Percentiles rank a stretch among this genome's conserved stretches.
These are phyloP conservation scores for Evernia prunastri DNA, from an alignment of 495 filamentous ascomycete genomes.

Conservation along the genomic window DNA sequence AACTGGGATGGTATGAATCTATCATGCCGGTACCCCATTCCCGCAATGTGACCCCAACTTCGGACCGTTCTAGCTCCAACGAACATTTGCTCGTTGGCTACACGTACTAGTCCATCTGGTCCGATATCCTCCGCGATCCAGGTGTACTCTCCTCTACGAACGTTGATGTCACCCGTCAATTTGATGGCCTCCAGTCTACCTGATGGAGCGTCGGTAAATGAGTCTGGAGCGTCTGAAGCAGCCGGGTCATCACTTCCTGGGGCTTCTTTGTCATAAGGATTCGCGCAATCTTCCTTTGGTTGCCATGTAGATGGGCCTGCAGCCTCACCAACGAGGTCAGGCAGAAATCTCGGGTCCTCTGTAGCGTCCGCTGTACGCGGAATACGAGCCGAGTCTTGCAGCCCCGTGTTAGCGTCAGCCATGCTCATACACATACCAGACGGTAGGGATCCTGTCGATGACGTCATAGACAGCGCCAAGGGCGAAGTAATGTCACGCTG, in stretches of 20 bases:
- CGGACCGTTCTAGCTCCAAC: slow-evolving; percentile 66
- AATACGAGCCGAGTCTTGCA: not conserved
- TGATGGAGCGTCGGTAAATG: slow-evolving; percentile 8
- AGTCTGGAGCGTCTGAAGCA: not conserved
- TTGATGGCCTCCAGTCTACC: slow-evolving; percentile 77
- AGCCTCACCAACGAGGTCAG: not conserved
- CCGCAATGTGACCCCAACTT: slow-evolving; percentile 71
- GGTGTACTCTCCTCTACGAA: slow-evolving; percentile 77
- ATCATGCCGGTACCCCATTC: slow-evolving; percentile 60
- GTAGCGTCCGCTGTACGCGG: not conserved
- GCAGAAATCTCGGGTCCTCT: not conserved
- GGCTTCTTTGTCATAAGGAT: not conserved
- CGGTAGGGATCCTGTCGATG: slow-evolving; percentile 13
- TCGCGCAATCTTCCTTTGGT: not conserved
- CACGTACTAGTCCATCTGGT: slow-evolving; percentile 49
- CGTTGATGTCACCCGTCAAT: slow-evolving; percentile 81
- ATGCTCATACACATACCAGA: not conserved
- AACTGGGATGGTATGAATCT: slow-evolving; percentile 67
- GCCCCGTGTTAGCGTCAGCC: slow-evolving; percentile 2
- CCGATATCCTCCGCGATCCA: slow-evolving; percentile 76
- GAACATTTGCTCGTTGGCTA: slow-evolving; percentile 63
- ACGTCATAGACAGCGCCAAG: slow-evolving; percentile 13
- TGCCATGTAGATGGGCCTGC: not conserved
- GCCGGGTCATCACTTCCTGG: not conserved
- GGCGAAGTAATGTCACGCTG: slow-evolving; percentile 49